phyloP scores from a whole-genome alignment of 768 basidiomycete genomes.

The Lactarius vividus region DNA sequence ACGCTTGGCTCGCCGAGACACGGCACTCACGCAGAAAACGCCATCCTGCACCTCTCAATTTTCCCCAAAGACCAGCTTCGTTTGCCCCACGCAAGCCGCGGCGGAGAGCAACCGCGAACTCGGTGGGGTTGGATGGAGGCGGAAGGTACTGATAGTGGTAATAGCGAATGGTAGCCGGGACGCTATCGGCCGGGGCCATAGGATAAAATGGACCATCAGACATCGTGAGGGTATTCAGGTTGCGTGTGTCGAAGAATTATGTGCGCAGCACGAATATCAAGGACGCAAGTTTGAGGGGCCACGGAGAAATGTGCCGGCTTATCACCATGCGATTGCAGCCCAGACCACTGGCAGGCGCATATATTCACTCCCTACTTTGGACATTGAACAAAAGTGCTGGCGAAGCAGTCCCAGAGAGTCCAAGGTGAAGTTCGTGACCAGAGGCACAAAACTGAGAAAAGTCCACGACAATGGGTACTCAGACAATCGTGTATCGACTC shows the following conservation, averaged over 20 bases:
- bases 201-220: not conserved
- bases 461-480: not conserved
- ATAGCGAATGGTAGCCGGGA: not conserved
- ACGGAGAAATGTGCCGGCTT: not conserved
- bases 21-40: constrained; percentile 11
- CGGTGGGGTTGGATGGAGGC: constrained; percentile 5
- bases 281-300: not conserved
- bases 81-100: constrained; percentile 7
- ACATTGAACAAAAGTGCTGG: not conserved
- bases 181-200: not conserved
- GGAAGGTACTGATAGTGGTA: constrained; percentile 9
- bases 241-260: not conserved
- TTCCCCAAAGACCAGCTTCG: constrained; percentile 6
- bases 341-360: not conserved
- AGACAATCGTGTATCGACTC: not conserved
- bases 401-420: not conserved
- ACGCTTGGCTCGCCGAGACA: not conserved
- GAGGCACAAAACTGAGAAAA: not conserved
- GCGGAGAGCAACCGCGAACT: constrained; percentile 7
- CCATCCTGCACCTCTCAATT: constrained; percentile 11
- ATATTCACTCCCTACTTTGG: not conserved
- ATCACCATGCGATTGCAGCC: constrained; percentile 4
- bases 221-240: constrained; percentile 7
- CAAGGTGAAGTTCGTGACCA: not conserved
- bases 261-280: constrained; percentile 16